Evolutionary conservation across 371 early-diverging fungal genomes (phyloP).

Genomic region (Parasitella parasitica): DNA sequence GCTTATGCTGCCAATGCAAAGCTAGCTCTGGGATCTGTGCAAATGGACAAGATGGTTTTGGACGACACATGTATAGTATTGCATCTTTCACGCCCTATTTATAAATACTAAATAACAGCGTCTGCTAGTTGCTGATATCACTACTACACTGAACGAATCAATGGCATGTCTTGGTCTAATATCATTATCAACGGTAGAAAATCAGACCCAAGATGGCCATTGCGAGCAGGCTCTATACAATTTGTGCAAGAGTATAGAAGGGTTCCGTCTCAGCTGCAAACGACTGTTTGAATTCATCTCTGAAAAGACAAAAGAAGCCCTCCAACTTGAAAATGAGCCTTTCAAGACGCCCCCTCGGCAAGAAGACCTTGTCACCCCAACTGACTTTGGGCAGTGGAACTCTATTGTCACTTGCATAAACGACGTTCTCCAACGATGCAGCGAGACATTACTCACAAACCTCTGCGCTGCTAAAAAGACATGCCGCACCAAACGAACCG

Average conservation of each 20-base stretch:
- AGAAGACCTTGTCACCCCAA: conserved; percentile 8
- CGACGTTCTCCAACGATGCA: conserved; percentile 14
- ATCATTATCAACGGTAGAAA: background rate
- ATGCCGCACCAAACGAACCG: background rate
- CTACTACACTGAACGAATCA: conserved; percentile 20
- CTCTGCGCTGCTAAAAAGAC: background rate
- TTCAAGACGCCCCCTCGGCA: conserved; percentile 24
- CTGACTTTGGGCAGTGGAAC: conserved; percentile 21
- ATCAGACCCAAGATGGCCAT: conserved; percentile 7
- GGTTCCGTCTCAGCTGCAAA: conserved; percentile 22
- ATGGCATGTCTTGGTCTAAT: conserved; percentile 8
- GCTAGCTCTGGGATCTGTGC: conserved; percentile 28
- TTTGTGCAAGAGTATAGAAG: conserved; percentile 30
- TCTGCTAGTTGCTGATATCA: conserved; percentile 25
- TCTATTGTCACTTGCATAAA: conserved; percentile 1
- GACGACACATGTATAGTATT: conserved; percentile 19
- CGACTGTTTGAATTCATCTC: conserved; percentile 15
- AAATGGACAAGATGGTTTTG: conserved; percentile 28
- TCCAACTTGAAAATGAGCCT: conserved; percentile 3
- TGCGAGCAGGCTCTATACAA: conserved; percentile 21
- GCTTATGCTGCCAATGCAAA: conserved; percentile 36
- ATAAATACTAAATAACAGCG: background rate
- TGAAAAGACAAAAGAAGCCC: conserved; percentile 14
- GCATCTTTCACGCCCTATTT: background rate
- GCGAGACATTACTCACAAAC: conserved; percentile 7